phyloP scores from a whole-genome alignment of 331 rosid genomes.

The Malus hybrid region DNA sequence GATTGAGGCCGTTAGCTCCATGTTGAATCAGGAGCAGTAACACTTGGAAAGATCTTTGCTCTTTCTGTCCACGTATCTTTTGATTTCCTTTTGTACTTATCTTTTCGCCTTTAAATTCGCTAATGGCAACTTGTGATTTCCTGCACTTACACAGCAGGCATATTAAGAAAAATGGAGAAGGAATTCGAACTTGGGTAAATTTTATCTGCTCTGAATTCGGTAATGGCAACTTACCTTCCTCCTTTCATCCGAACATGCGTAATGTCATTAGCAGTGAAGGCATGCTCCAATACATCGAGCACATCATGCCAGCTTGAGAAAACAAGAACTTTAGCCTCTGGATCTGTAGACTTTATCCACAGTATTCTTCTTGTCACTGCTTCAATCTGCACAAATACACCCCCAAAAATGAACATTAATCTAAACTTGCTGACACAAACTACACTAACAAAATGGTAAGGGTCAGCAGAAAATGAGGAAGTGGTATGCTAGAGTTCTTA shows the following conservation, averaged over 20 bases:
- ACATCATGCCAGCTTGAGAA: slow-evolving; percentile 98
- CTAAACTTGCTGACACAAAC: not conserved
- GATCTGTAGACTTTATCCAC: slow-evolving; percentile 74
- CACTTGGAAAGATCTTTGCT: slow-evolving; percentile 54
- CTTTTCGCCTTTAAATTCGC: slow-evolving; percentile 71
- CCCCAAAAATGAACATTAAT: slow-evolving; percentile 7
- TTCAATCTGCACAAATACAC: slow-evolving; percentile 58
- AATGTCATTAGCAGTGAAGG: slow-evolving; percentile 62
- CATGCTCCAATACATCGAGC: slow-evolving; percentile 89
- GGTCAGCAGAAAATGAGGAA: too few species aligned
- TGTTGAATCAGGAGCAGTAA: slow-evolving; percentile 81
- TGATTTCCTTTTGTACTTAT: slow-evolving; percentile 28
- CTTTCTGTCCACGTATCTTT: slow-evolving; percentile 21
- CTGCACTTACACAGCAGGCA: slow-evolving; percentile 38
- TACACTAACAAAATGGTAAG: not conserved
- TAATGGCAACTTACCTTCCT: slow-evolving; percentile 58
- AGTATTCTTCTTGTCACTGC: slow-evolving; percentile 84
- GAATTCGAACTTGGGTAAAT: not conserved
- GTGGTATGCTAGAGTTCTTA: too few species aligned
- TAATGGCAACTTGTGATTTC: slow-evolving; percentile 75
- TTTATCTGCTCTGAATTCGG: not conserved
- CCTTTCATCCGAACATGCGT: slow-evolving; percentile 85
- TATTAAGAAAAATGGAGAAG: slow-evolving; percentile 4
- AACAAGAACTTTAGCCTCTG: slow-evolving; percentile 72
- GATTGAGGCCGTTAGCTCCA: slow-evolving; percentile 97